These are phyloP conservation scores for Luvunga scandens DNA, from an alignment of 345 rosid genomes.

Conservation along the genomic window DNA sequence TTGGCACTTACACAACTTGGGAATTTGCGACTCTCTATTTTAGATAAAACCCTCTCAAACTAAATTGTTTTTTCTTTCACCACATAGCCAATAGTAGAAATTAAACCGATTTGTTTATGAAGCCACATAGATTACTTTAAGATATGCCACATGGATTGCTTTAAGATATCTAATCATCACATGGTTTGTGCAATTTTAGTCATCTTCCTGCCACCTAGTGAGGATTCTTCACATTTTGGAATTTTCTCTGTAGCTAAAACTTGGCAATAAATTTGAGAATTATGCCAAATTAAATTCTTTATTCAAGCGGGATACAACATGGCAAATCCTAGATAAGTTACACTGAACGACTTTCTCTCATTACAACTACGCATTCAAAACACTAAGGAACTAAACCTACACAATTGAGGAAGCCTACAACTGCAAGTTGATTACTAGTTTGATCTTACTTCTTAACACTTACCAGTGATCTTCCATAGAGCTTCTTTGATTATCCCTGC, in stretches of 20 bases:
- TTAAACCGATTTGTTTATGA: not conserved
- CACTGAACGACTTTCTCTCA: not conserved
- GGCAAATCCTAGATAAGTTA: not conserved
- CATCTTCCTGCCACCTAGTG: not conserved
- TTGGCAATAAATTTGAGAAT: not conserved
- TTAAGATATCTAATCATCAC: not conserved
- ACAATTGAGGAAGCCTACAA: conserved; percentile 3
- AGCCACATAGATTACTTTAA: not conserved
- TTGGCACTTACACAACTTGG: conserved; percentile 8
- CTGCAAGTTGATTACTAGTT: not conserved
- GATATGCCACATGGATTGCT: too few species aligned
- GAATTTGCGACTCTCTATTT: not conserved
- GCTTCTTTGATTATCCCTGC: conserved; percentile 66
- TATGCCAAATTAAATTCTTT: not conserved
- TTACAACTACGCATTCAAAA: not conserved
- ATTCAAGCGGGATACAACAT: not conserved
- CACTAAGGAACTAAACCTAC: conserved; percentile 7
- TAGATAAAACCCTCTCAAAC: not conserved
- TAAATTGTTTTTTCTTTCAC: not conserved
- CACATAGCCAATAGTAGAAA: not conserved
- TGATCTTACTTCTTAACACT: conserved; percentile 22
- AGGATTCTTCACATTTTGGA: not conserved
- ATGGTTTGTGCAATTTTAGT: not conserved
- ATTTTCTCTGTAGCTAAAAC: not conserved
- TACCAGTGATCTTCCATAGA: conserved; percentile 52